Evolutionary conservation across 192 early-diverging fungal genomes (phyloP), one percentile per base, ranked within the genome.

Genomic region (Jimgerdemannia lactiflua): DNA sequence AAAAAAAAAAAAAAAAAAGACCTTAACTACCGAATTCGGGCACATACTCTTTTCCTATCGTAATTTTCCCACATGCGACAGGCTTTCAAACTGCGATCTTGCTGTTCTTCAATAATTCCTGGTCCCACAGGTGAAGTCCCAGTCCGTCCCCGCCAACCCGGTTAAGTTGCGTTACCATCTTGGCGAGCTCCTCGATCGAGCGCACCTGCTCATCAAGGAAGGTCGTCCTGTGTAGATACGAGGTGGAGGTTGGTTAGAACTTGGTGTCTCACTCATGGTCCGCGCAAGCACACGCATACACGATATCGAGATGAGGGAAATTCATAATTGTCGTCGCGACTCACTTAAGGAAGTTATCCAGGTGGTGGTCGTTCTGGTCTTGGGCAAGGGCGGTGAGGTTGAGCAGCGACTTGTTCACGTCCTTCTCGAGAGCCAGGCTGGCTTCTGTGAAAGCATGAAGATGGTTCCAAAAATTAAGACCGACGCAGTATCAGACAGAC

Each of bases 61-160:
- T 29, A 29, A 29, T 29, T 29, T 29, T 29, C 29, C 29, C 29
- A 29, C 49, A 59, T 6, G 49, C 14, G 14, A 10, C 14, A 59
- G 8, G 14, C 14, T 59, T 59, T 59, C 19, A 68, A 29, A 75
- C 66, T 8, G 74, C 54, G 42, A 75, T 68, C 41, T 69, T 64
- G 39, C 66, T 54, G 72, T 73, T 18, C 75, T 85, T 78, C 63
- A 78, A 74, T 49, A 83, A 59, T 41, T 86, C 75, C 44, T 86
- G 78, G 66, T 86, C 84, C 76, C 82, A 81, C 66, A 86, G 84
- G 72, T 83, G 81, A 66, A 86, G 49, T 64, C 85, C 85, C 71
- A 86, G 78, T 41, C 85, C 85, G 59, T 86, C 85, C 39, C 80
- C 82, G 43, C 85, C 85, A 49, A 82, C 78, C 18, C 85, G 85